Percentiles rank a stretch among this genome's conserved stretches.
phyloP scores from a whole-genome alignment of 345 rosid genomes.

The Eucalyptus globulus region DNA sequence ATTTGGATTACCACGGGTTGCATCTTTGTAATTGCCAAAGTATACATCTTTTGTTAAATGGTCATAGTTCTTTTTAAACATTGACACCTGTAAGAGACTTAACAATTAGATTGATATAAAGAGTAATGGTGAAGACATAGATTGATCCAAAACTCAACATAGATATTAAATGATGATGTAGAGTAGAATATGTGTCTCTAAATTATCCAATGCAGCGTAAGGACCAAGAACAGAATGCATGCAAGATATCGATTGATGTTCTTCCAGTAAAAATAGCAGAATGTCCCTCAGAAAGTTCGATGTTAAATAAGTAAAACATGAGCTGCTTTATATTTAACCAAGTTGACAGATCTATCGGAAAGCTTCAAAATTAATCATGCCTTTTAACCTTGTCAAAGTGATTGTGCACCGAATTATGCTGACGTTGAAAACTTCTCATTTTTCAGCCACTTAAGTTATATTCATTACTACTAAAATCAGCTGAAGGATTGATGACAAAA shows the following conservation, averaged over 20 bases:
- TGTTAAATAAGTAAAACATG: background rate
- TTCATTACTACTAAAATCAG: background rate
- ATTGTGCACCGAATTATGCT: background rate
- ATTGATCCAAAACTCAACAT: background rate
- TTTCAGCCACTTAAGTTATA: background rate
- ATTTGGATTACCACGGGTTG: conserved; percentile 87
- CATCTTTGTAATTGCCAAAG: conserved; percentile 78
- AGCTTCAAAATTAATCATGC: background rate
- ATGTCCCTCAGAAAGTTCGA: background rate
- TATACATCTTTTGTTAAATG: conserved; percentile 84
- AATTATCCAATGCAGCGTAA: background rate
- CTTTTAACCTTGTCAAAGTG: background rate
- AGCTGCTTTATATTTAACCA: background rate
- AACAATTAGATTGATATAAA: background rate
- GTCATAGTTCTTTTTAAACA: conserved; percentile 93
- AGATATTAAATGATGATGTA: background rate
- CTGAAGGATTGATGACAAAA: background rate
- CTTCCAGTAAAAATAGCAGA: background rate
- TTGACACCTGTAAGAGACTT: conserved; percentile 42
- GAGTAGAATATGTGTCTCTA: background rate
- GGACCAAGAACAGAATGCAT: background rate
- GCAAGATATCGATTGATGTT: background rate
- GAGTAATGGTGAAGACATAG: background rate
- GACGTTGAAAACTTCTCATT: background rate
- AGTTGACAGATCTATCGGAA: background rate